phyloP scores from a whole-genome alignment of 1,139 yeast species.

The Candida labiduridarum region DNA sequence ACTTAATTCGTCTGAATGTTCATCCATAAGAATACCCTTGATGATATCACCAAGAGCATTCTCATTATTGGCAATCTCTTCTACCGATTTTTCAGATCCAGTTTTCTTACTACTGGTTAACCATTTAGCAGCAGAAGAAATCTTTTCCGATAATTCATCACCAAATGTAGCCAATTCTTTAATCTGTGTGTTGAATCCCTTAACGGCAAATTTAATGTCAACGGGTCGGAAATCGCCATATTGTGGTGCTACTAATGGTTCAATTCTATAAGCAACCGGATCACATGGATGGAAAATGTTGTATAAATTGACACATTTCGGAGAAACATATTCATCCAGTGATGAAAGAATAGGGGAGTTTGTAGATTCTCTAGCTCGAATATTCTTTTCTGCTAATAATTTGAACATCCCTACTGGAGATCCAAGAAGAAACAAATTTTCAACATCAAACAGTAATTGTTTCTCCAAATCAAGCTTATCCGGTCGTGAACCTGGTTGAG shows the following conservation, averaged over 20 bases:
- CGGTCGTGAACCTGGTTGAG: constrained; percentile 47
- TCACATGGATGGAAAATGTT: constrained; percentile 88
- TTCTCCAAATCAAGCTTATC: constrained; percentile 24
- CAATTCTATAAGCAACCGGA: constrained; percentile 84
- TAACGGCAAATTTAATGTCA: constrained; percentile 56
- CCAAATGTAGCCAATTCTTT: constrained; percentile 42
- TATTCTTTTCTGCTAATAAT: constrained; percentile 60
- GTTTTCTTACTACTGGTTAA: constrained; percentile 27
- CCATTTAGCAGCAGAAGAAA: constrained; percentile 50
- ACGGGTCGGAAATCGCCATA: constrained; percentile 63
- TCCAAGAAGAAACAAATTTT: constrained; percentile 78
- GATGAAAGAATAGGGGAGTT: constrained; percentile 22
- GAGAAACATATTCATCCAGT: constrained; percentile 29
- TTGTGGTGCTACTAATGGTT: constrained; percentile 67
- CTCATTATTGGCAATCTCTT: constrained; percentile 31
- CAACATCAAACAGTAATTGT: constrained; percentile 67
- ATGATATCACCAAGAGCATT: constrained; percentile 51
- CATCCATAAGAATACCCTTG: constrained; percentile 30
- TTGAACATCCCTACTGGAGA: constrained; percentile 91
- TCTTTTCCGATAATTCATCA: constrained; percentile 47
- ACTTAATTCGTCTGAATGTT: constrained; percentile 15
- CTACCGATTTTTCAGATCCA: constrained; percentile 17
- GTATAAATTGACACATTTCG: constrained; percentile 63
- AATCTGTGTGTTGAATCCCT: constrained; percentile 49
- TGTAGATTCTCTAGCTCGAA: constrained; percentile 38